phyloP scores from a whole-genome alignment of 352 stramenopile species.

The Elongisporangium prolatum region DNA sequence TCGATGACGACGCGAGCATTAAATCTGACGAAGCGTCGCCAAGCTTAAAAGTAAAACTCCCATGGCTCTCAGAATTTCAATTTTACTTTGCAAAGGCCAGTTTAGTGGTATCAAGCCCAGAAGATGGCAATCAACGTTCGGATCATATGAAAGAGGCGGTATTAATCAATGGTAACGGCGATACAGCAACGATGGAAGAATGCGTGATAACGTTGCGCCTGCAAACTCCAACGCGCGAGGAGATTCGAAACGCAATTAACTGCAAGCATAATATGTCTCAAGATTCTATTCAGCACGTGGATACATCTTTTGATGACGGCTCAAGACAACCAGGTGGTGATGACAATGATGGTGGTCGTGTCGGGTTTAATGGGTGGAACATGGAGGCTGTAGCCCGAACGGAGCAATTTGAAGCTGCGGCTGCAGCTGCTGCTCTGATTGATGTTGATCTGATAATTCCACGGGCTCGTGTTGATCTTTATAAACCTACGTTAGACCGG shows the following conservation, averaged over 20 bases:
- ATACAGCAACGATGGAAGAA: constrained; percentile 27
- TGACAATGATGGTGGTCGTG: constrained; percentile 73
- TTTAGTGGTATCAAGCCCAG: constrained; percentile 43
- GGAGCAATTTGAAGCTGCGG: constrained; percentile 55
- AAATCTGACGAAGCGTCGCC: constrained; percentile 1
- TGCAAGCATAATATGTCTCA: constrained; percentile 71
- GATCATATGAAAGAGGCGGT: constrained; percentile 33
- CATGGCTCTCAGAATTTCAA: constrained; percentile 70
- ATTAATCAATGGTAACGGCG: constrained; percentile 31
- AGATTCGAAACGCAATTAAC: constrained; percentile 38
- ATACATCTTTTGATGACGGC: constrained; percentile 1
- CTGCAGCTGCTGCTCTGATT: constrained; percentile 46
- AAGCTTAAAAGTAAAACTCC: constrained; percentile 16
- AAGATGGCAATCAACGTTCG: constrained; percentile 50
- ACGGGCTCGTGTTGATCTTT: constrained; percentile 44
- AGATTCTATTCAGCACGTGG: constrained; percentile 47
- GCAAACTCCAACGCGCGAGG: constrained; percentile 37
- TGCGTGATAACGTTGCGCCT: constrained; percentile 45
- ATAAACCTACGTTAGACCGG: constrained; percentile 65
- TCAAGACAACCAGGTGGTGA: constrained; percentile 54
- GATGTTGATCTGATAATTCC: constrained; percentile 58
- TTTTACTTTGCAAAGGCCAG: constrained; percentile 46
- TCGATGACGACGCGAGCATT: constrained; percentile 6
- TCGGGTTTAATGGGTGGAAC: constrained; percentile 81
- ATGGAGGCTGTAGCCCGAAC: constrained; percentile 56